A percentile compares a stretch with the other conserved stretches of the same genome.
Evolutionary conservation across 2,329 filamentous ascomycete genomes (phyloP).

Genomic region (Hysterium pulicare): DNA sequence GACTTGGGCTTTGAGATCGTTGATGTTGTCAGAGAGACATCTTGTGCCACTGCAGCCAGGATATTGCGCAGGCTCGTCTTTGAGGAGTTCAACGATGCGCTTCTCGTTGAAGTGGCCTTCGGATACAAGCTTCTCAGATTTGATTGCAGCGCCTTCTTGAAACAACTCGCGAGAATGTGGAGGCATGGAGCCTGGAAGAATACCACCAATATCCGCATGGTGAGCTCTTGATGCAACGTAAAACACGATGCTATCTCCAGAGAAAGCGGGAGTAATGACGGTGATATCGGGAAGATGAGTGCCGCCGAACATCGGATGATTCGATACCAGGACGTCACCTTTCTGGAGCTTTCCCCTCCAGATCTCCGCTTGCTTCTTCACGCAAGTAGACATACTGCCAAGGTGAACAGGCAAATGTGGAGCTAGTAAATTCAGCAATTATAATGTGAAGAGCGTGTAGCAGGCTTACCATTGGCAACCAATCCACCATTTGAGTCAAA

Average conservation of each 20-base stretch:
- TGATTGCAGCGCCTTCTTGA: conserved; percentile 56
- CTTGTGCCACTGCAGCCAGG: conserved; percentile 75
- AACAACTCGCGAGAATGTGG: conserved; percentile 63
- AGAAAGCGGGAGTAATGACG: conserved; percentile 75
- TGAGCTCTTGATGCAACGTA: conserved; percentile 79
- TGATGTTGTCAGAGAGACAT: conserved; percentile 78
- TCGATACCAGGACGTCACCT: conserved; percentile 79
- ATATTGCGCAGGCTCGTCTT: conserved; percentile 69
- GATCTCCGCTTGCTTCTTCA: conserved; percentile 72
- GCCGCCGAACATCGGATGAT: conserved; percentile 79
- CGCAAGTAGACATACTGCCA: conserved; percentile 82
- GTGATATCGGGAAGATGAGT: conserved; percentile 84
- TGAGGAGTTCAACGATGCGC: conserved; percentile 67
- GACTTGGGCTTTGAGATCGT: conserved; percentile 82
- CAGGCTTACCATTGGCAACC: conserved; percentile 61
- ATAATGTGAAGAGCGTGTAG: not conserved
- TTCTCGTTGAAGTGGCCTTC: conserved; percentile 76
- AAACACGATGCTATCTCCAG: conserved; percentile 71
- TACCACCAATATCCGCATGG: conserved; percentile 81
- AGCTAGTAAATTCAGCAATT: conserved; percentile 38
- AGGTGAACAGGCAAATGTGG: conserved; percentile 80
- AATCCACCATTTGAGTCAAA: conserved; percentile 74
- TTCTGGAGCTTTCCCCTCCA: conserved; percentile 75
- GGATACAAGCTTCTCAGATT: conserved; percentile 65
- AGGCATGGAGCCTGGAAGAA: conserved; percentile 79